Evolutionary conservation across 2,329 filamentous ascomycete species (phyloP), one percentile per base, ranked within the genome.

Genomic region (Rhynchosporium graminicola): DNA sequence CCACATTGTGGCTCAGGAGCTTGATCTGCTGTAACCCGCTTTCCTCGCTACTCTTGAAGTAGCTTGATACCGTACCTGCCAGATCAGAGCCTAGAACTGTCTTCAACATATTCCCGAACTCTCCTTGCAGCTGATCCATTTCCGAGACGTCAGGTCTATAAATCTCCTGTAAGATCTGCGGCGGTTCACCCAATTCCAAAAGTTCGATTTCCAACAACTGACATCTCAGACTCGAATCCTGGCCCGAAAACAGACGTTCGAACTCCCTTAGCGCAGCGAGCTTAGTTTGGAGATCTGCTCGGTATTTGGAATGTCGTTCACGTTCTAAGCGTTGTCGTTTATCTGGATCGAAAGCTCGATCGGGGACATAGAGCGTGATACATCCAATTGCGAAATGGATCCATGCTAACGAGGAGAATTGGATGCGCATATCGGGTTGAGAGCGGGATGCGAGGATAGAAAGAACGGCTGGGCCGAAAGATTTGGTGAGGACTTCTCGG

Each of bases 271-370:
- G 77, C 0, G 85, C 83, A 4, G 80, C 70, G 1, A 92, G 80
- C 62, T 86, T 86, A 5, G 77, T 72, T 12, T 79, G 74, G 1
- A 96, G 76, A 9, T 81, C 78, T 3, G 74, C 67, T 52, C 84
- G 82, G 45, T 89, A 80, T 61, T 86, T 79, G 20, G 78, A 73
- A 71, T 88, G 82, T 28, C 84, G 77, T 59, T 82, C 75, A 26
- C 85, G 83, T 69, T 92, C 87, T 20, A 97, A 83, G 57, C 83
- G 79, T 4, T 85, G 83, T 57, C 83, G 80, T 62, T 87, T 79
- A 63, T 87, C 84, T 1, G 95, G 95, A 74, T 99, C 95, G 70
- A 94, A 95, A 3, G 90, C 83, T 68, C 88, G 87, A 74, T 96
- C 89, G 0, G 96, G 93, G 2, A 98, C 87, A 72, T 94, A 97